Conservation (phyloP, 768 basidiomycete genomes). For the Suillus decipiens region DNA sequence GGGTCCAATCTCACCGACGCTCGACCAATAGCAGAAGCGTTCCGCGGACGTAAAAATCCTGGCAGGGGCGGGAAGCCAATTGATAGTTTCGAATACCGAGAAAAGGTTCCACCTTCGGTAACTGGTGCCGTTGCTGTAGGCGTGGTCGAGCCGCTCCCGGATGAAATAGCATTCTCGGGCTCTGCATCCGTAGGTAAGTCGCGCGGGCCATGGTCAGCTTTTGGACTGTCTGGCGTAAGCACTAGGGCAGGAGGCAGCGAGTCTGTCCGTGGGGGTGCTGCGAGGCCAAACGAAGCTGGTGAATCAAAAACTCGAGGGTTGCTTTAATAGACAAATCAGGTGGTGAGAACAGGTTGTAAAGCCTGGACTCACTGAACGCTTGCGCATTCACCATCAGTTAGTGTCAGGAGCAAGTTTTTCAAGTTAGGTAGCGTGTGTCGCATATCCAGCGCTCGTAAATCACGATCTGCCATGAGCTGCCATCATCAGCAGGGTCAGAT, state of each 20-base stretch:
- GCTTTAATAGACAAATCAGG: constrained; percentile 21
- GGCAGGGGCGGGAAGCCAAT: constrained; percentile 64
- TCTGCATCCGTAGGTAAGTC: constrained; percentile 23
- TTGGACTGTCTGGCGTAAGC: constrained; percentile 29
- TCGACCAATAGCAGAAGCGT: constrained; percentile 46
- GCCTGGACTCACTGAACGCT: constrained; percentile 44
- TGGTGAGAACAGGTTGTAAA: constrained; percentile 4
- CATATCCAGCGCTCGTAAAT: constrained; percentile 87
- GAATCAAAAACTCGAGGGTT: constrained; percentile 23
- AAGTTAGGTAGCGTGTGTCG: constrained; percentile 96
- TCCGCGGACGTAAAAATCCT: constrained; percentile 62
- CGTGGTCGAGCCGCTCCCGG: constrained; percentile 58
- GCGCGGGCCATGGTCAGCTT: constrained; percentile 23
- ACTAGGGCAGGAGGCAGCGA: constrained; percentile 17
- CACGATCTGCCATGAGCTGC: constrained; percentile 90
- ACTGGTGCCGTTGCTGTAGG: constrained; percentile 43
- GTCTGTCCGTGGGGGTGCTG: constrained; percentile 23
- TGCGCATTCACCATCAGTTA: constrained; percentile 68
- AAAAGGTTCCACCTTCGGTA: constrained; percentile 33
- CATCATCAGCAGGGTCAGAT: constrained; percentile 13
- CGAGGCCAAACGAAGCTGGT: constrained; percentile 23
- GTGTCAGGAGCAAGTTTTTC: constrained; percentile 87
- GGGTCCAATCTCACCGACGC: constrained; percentile 23
- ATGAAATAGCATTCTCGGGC: constrained; percentile 41
- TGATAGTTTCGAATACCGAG: constrained; percentile 43